These are phyloP conservation scores for Globisporangium mamillatum DNA, from an alignment of 352 stramenopile species.

Conservation along the genomic window DNA sequence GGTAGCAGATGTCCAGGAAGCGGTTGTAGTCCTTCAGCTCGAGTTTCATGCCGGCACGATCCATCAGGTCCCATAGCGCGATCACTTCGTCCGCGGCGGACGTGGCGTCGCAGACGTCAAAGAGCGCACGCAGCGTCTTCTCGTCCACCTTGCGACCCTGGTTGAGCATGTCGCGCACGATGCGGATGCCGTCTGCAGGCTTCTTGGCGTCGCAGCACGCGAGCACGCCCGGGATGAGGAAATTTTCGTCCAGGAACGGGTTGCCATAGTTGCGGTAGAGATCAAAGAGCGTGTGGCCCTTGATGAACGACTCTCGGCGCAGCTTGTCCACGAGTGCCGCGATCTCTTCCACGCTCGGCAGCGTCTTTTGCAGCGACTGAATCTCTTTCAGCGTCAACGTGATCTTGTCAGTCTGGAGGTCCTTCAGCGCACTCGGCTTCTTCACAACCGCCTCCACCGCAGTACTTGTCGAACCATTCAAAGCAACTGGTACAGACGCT, in stretches of 20 bases:
- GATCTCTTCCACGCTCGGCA: slow-evolving; percentile 67
- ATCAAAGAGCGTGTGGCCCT: slow-evolving; percentile 78
- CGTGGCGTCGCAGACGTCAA: slow-evolving; percentile 70
- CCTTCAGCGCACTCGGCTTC: slow-evolving; percentile 29
- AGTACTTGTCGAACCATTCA: slow-evolving; percentile 1
- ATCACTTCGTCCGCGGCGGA: slow-evolving; percentile 60
- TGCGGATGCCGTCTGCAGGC: slow-evolving; percentile 63
- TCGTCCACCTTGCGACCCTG: slow-evolving; percentile 84
- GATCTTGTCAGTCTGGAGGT: slow-evolving; percentile 58
- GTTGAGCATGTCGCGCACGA: slow-evolving; percentile 81
- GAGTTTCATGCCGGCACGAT: slow-evolving; percentile 51
- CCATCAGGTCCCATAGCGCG: slow-evolving; percentile 72
- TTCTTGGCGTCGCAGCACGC: slow-evolving; percentile 80
- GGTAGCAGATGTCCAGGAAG: slow-evolving; percentile 77
- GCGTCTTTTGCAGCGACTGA: slow-evolving; percentile 64
- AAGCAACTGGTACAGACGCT: background rate
- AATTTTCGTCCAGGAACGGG: slow-evolving; percentile 78
- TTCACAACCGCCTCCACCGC: slow-evolving; percentile 1
- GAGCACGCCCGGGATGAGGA: slow-evolving; percentile 73
- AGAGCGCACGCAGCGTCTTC: slow-evolving; percentile 62
- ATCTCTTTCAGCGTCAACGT: slow-evolving; percentile 75
- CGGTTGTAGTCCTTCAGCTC: slow-evolving; percentile 59
- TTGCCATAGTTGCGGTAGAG: slow-evolving; percentile 87
- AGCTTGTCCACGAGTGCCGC: slow-evolving; percentile 55
- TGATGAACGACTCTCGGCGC: slow-evolving; percentile 66